phyloP scores from a whole-genome alignment of 169 alveolate species.

The Amoebophrya sp. region DNA sequence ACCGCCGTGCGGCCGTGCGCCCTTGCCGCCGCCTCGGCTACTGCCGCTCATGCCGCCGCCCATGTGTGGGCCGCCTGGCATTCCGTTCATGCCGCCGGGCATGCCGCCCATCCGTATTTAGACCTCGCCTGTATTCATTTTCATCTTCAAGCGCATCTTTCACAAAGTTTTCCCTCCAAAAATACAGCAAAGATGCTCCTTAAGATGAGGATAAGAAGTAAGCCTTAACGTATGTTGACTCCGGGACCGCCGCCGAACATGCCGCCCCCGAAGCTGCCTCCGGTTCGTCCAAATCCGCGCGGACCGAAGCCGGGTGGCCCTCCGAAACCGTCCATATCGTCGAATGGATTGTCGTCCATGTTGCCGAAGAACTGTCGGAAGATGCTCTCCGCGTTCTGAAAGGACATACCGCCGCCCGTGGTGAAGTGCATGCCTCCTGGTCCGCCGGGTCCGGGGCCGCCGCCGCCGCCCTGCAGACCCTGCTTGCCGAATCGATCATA shows the following conservation, averaged over 20 bases:
- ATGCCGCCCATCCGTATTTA: no score
- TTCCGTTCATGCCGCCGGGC: neutral
- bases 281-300: no score
- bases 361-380: neutral
- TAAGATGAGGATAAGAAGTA: no score
- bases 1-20: neutral
- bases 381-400: neutral
- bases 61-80: neutral
- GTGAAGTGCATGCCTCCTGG: conserved; percentile 3
- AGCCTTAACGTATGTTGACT: no score
- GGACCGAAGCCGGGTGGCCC: neutral
- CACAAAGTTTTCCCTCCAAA: no score
- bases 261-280: no score
- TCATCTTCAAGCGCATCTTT: no score
- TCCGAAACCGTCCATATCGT: neutral
- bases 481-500: neutral
- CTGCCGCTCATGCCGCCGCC: conserved; percentile 9
- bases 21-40: neutral
- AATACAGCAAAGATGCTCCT: no score
- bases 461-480: conserved; percentile 3
- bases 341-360: neutral
- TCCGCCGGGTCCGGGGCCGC: neutral
- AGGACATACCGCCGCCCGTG: conserved; percentile 11
- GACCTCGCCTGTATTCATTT: no score
- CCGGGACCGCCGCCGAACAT: no score